Evolutionary conservation across 768 basidiomycete species (phyloP).

Genomic region (Boletus vermiculosoides): DNA sequence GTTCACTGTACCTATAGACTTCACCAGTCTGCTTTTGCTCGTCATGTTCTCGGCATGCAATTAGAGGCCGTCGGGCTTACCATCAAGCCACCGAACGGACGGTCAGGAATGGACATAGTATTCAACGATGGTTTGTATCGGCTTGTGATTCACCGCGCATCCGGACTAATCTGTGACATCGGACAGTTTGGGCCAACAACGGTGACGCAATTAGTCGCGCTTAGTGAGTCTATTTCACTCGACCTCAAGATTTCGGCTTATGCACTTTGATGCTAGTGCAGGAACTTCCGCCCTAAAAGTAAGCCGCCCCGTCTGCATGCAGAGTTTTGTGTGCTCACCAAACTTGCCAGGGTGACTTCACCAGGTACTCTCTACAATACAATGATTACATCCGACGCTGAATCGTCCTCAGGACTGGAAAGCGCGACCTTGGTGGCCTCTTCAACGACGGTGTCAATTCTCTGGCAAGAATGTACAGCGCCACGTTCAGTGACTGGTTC

Average conservation of each 20-base stretch:
- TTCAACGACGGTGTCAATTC: conserved; percentile 97
- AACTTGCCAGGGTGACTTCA: conserved; percentile 71
- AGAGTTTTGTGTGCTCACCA: conserved; percentile 6
- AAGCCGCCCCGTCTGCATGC: conserved; percentile 20
- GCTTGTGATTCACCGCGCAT: neutral
- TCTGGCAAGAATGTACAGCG: conserved; percentile 83
- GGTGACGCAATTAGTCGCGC: conserved; percentile 92
- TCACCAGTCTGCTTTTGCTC: conserved; percentile 82
- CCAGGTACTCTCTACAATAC: conserved; percentile 48
- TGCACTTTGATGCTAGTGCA: conserved; percentile 52
- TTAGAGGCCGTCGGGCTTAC: conserved; percentile 70
- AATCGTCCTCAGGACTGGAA: conserved; percentile 71
- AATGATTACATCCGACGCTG: conserved; percentile 2
- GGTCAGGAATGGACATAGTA: conserved; percentile 62
- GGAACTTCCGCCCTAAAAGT: conserved; percentile 97
- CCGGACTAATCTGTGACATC: neutral
- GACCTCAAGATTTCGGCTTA: neutral
- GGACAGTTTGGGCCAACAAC: conserved; percentile 93
- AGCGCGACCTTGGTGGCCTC: conserved; percentile 87
- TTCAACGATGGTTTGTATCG: conserved; percentile 72
- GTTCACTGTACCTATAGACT: conserved; percentile 5
- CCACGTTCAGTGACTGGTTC: conserved; percentile 95
- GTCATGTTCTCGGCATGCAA: conserved; percentile 75
- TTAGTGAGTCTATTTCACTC: conserved; percentile 52
- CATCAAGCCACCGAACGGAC: conserved; percentile 50